Evolutionary conservation across 495 filamentous ascomycete species (phyloP), one percentile per base, ranked within the genome.

Genomic region (Neurospora sp.): DNA sequence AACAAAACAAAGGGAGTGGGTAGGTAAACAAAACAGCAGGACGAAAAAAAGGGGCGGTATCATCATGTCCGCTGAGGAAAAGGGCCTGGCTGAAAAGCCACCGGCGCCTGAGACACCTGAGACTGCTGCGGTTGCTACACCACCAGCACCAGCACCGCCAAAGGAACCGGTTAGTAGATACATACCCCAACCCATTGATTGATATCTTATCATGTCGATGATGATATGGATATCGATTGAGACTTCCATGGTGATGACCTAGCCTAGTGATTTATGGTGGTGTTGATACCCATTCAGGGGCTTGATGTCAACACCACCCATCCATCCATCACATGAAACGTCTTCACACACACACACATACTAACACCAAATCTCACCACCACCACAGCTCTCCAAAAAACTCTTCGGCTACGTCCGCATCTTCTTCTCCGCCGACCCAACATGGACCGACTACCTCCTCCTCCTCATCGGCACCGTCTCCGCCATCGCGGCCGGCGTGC

Each of bases 401-500:
- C 70, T 74, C 35, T 69, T 72, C 20, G 48, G 42, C 16, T 77
- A 74, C 68, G 42, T 74, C 22, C 68, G 69, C 65, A 76, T 75
- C 68, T 76, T 77, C 44, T 41, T 78, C 68, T 77, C 80, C 35
- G 81, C 77, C 70, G 75, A 82, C 70, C 82, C 82, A 69, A 80
- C 78, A 70, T 77, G 76, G 76, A 37, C 79, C 70, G 87, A 91
- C 75, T 70, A 85, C 42, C 65, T 81, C 68, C 77, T 87, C 42
- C 78, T 91, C 16, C 14, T 81, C 35, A 73, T 82, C 27, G 90
- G 88, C 39, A 80, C 87, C 65, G 42, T 88, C 16, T 79, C 83
- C 40, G 84, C 90, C 31, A 84, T 88, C n/a, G 89, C 84, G 9
- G 86, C 90, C 11, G 90, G 90, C 53, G 87, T 90, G 3, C 90